phyloP scores from a whole-genome alignment of 169 alveolate species.

The Perkinsus chesapeaki region DNA sequence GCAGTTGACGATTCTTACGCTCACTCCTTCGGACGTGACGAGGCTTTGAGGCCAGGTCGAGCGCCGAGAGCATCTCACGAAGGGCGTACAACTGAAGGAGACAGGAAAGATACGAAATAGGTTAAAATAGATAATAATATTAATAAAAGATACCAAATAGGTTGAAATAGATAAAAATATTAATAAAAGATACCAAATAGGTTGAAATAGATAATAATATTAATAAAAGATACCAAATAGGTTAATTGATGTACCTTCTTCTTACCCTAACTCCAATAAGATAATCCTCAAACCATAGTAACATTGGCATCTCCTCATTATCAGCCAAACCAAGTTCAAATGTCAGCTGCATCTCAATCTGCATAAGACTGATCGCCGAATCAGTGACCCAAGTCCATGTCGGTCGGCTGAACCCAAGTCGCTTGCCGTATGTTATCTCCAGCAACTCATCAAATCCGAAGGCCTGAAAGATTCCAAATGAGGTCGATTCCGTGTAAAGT shows the following conservation, averaged over 20 bases:
- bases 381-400: not conserved
- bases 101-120: not conserved
- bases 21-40: not conserved
- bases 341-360: not conserved
- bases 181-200: not conserved
- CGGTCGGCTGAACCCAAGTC: not conserved
- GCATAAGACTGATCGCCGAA: not conserved
- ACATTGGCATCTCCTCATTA: not conserved
- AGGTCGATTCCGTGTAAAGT: too few species aligned
- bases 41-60: not conserved
- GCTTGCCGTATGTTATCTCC: not conserved
- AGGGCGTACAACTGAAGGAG: not conserved
- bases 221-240: not conserved
- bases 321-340: not conserved
- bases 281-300: not conserved
- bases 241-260: not conserved
- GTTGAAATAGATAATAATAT: too few species aligned
- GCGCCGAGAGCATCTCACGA: not conserved
- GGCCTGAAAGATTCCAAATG: too few species aligned
- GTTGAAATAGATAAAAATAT: not conserved
- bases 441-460: not conserved
- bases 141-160: not conserved
- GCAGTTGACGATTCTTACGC: not conserved
- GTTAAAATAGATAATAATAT: not conserved
- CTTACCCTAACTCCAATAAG: not conserved